Evolutionary conservation across 805 yeast genomes (phyloP).

Genomic region (Candida suzukii): DNA sequence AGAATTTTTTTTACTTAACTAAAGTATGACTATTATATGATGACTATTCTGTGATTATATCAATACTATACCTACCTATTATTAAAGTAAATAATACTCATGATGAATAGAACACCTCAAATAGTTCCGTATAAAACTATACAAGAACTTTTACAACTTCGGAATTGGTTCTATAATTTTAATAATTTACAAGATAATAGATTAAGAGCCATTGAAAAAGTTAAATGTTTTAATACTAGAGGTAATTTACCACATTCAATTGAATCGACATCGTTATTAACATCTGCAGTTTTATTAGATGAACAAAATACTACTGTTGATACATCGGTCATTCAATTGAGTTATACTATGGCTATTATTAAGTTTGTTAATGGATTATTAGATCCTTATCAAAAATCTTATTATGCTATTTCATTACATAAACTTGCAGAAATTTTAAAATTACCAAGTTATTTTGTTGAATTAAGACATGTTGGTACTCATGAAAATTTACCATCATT

Average conservation of each 20-base stretch:
- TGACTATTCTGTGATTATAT: too few species aligned
- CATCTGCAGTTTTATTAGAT: slow-evolving; percentile 41
- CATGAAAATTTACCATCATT: slow-evolving; percentile 79
- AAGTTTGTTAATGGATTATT: slow-evolving; percentile 87
- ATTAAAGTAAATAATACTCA: too few species aligned
- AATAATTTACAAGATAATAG: slow-evolving; percentile 24
- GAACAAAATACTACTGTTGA: slow-evolving; percentile 10
- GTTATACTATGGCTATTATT: slow-evolving; percentile 69
- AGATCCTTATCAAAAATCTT: slow-evolving; percentile 80
- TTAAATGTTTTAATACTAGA: slow-evolving; percentile 47
- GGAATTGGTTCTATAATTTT: slow-evolving; percentile 46
- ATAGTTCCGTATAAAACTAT: slow-evolving; percentile 28
- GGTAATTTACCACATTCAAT: slow-evolving; percentile 69
- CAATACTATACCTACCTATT: too few species aligned
- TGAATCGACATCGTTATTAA: slow-evolving; percentile 55
- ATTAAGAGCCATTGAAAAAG: slow-evolving; percentile 41
- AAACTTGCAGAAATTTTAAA: slow-evolving; percentile 60
- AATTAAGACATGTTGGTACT: slow-evolving; percentile 82
- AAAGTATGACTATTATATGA: too few species aligned
- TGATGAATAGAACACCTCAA: slow-evolving; percentile 14
- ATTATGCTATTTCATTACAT: slow-evolving; percentile 72
- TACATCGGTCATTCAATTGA: slow-evolving; percentile 31
- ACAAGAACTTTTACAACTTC: slow-evolving; percentile 38
- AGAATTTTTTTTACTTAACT: too few species aligned
- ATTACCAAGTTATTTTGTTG: slow-evolving; percentile 81